Conservation (phyloP, 805 yeast species). For the Kodamaea restingae region DNA sequence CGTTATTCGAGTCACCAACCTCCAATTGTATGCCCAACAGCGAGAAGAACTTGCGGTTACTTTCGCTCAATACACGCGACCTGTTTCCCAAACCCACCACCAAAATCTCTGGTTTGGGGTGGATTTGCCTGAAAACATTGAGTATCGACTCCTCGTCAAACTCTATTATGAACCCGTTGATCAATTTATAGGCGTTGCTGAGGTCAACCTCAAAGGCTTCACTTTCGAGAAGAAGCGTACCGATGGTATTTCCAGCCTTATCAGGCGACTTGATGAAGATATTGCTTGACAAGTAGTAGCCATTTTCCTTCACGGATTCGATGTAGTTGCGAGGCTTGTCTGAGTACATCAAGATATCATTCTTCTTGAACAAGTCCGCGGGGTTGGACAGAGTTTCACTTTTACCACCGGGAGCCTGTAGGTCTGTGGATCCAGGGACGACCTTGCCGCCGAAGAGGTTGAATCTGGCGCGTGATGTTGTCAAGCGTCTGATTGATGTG, state of each 20-base stretch:
- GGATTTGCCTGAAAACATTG: slow-evolving; percentile 48
- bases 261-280: slow-evolving; percentile 44
- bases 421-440: slow-evolving; percentile 9
- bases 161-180: slow-evolving; percentile 51
- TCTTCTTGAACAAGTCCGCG: slow-evolving; percentile 40
- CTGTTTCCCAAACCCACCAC: slow-evolving; percentile 68
- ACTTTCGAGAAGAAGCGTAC: slow-evolving; percentile 48
- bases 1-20: slow-evolving; percentile 56
- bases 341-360: slow-evolving; percentile 40
- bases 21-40: slow-evolving; percentile 68
- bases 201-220: slow-evolving; percentile 62
- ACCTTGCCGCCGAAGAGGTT: slow-evolving; percentile 31
- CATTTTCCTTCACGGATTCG: slow-evolving; percentile 45
- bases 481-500: background rate
- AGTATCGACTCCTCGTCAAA: slow-evolving; percentile 40
- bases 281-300: slow-evolving; percentile 57
- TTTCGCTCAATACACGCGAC: slow-evolving; percentile 59
- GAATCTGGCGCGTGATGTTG: background rate
- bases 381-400: slow-evolving; percentile 40
- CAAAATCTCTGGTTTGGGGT: slow-evolving; percentile 75
- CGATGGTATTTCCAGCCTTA: slow-evolving; percentile 36
- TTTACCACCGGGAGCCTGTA: slow-evolving; percentile 32
- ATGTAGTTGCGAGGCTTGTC: slow-evolving; percentile 41
- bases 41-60: slow-evolving; percentile 46
- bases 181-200: slow-evolving; percentile 42